A percentile compares a stretch with the other conserved stretches of the same genome.
phyloP scores from a whole-genome alignment of 345 rosid genomes.

The Moricandia moricandioides region DNA sequence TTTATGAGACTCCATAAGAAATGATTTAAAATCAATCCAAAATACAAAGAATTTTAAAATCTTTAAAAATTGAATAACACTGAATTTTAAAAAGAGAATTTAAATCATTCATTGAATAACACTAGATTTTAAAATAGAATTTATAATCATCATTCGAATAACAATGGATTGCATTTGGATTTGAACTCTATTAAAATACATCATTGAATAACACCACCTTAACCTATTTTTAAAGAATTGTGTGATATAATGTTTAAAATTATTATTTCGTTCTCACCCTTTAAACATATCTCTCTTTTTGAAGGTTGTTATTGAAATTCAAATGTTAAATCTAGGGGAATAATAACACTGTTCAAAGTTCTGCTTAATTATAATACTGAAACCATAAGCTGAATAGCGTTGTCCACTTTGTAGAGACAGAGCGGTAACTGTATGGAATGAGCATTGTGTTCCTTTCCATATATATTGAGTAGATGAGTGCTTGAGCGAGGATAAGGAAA shows the following conservation, averaged over 20 bases:
- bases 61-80: too few species aligned
- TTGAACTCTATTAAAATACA: too few species aligned
- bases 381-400: not conserved
- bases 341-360: not conserved
- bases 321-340: not conserved
- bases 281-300: not conserved
- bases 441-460: not conserved
- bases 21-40: too few species aligned
- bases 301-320: not conserved
- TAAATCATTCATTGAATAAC: too few species aligned
- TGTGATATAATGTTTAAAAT: not conserved
- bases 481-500: not conserved
- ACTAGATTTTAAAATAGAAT: too few species aligned
- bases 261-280: not conserved
- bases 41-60: too few species aligned
- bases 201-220: too few species aligned
- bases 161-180: too few species aligned
- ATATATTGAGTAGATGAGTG: not conserved
- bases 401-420: not conserved
- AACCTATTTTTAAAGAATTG: not conserved
- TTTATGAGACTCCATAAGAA: too few species aligned
- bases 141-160: too few species aligned
- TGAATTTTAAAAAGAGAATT: too few species aligned
- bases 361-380: not conserved
- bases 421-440: not conserved